Conservation (phyloP, 352 stramenopile genomes). For the Phytophthora hibernalis region DNA sequence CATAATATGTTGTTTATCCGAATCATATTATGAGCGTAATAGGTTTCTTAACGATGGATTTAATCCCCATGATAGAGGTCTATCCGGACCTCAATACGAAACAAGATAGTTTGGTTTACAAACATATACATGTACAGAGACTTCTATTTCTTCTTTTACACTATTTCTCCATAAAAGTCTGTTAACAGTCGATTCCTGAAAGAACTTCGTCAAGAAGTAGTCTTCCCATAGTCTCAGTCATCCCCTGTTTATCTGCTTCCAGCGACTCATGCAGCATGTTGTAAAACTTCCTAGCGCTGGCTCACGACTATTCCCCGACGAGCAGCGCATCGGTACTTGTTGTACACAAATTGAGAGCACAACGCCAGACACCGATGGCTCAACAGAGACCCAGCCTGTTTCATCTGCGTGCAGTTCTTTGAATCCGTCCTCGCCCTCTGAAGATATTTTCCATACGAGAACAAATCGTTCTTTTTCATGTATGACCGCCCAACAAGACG, state of each 20-base stretch:
- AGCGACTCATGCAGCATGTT: constrained; percentile 22
- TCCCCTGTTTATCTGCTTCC: constrained; percentile 20
- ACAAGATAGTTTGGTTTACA: no score
- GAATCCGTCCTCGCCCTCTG: constrained; percentile 34
- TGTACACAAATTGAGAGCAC: constrained; percentile 43
- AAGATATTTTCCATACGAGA: constrained; percentile 58
- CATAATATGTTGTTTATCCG: no score
- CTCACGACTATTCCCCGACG: background rate
- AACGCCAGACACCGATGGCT: constrained; percentile 9
- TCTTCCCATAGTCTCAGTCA: constrained; percentile 17
- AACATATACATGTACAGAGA: no score
- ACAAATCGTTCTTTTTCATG: constrained; percentile 46
- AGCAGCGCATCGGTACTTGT: constrained; percentile 34
- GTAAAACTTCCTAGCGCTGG: constrained; percentile 23
- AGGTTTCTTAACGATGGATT: no score
- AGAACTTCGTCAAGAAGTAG: constrained; percentile 28
- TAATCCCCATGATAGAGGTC: no score
- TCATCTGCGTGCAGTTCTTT: constrained; percentile 34
- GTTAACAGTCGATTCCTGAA: constrained; percentile 22
- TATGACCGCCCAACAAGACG: constrained; percentile 46
- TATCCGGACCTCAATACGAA: no score
- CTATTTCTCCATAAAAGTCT: no score
- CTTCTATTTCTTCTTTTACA: no score
- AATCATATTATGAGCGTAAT: no score
- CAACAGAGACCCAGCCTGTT: constrained; percentile 27